Evolutionary conservation across 495 filamentous ascomycete genomes (phyloP), one percentile per base, ranked within the genome.

Genomic region (Penicillium herquei): DNA sequence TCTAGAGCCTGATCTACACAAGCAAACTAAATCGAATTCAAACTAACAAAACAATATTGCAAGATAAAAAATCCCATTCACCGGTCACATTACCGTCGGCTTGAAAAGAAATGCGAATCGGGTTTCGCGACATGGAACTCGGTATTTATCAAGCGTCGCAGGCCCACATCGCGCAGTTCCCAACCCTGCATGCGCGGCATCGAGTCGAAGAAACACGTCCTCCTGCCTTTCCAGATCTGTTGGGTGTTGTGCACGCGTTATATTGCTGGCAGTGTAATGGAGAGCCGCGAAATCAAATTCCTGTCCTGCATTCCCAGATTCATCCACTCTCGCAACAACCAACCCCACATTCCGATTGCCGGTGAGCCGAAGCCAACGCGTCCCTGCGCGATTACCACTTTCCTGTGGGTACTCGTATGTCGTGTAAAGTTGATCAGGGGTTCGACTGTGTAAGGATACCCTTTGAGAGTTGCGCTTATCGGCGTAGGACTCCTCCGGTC

Each of bases 351-450:
- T 72, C 4, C 68, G 51, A 0, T 55, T 52, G 43, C 77, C 62
- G 5, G 60, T 59, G 11, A 81, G 63, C 58, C 80, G 69, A 16
- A 87, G 71, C 81, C 84, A 87, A 16, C 80, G 62, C 5, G 79
- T 82, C 16, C 81, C 83, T 40, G 78, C 81, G n/a, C 83, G 69
- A 53, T 87, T 87, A 34, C 82, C 79, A 45, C 73, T 79, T 54
- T 88, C 85, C 53, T 87, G 85, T 0, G 84, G 85, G 32, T 80
- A 78, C 39, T 88, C 85, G 60, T 86, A 87, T 3, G 73, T 66
- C 1, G 78, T 79, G 51, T 78, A 78, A 40, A 87, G 73, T 5
- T 79, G 69, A 10, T 69, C 68, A 13, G 11, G 7, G 7, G 44
- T 53, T 3, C 66, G 69, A 6, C 63, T 57, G 68, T 79, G 86